Conservation (phyloP, 2,329 filamentous ascomycete genomes). For the Paecilomyces niveus region DNA sequence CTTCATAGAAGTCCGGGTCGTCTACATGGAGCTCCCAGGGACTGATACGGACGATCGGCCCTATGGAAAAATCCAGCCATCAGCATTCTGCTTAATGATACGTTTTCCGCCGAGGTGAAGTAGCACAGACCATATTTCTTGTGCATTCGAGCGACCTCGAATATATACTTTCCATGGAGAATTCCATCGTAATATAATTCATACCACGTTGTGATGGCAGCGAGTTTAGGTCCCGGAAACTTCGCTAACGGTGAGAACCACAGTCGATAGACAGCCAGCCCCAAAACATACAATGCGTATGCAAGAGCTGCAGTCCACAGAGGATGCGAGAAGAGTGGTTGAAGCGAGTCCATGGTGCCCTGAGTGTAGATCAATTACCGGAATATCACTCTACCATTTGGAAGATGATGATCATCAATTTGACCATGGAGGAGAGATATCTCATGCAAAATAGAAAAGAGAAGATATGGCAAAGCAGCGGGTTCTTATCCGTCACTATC, state of each 20-base stretch:
- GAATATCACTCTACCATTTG: background rate
- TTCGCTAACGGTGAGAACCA: slow-evolving; percentile 22
- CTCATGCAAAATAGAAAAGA: background rate
- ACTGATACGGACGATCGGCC: slow-evolving; percentile 26
- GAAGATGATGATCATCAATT: background rate
- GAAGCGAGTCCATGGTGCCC: background rate
- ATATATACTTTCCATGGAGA: slow-evolving; percentile 14
- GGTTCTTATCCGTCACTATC: background rate
- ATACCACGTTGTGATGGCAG: slow-evolving; percentile 19
- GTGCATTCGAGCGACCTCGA: slow-evolving; percentile 17
- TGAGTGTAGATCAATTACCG: background rate
- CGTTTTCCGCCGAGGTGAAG: background rate
- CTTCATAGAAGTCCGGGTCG: slow-evolving; percentile 22
- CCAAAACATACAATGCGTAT: background rate
- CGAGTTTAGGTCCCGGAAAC: slow-evolving; percentile 26
- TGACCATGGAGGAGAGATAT: background rate
- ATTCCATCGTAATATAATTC: slow-evolving; percentile 22
- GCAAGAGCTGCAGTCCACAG: background rate
- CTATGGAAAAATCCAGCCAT: slow-evolving; percentile 6
- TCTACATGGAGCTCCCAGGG: slow-evolving; percentile 26
- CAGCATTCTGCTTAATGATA: background rate
- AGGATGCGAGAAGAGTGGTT: background rate
- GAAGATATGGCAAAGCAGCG: background rate
- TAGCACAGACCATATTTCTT: slow-evolving; percentile 16
- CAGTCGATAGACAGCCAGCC: slow-evolving; percentile 4